Percentiles rank a stretch among this genome's conserved stretches.
Evolutionary conservation across 495 filamentous ascomycete species (phyloP).

Genomic region (Neurospora sp.): DNA sequence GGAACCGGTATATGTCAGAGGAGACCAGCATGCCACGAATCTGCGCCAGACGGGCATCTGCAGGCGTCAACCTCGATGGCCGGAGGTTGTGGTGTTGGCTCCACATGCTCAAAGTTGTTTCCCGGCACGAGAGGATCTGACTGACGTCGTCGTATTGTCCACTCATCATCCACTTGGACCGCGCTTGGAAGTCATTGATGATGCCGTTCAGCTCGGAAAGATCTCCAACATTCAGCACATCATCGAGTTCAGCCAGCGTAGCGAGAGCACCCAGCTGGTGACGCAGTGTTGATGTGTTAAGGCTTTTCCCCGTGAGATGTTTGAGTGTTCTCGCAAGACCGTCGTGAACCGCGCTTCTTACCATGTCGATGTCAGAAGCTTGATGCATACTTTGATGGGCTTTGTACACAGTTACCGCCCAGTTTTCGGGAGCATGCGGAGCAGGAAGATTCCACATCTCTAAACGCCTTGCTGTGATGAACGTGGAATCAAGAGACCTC

Average conservation of each 20-base stretch:
- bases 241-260: slow-evolving; percentile 70
- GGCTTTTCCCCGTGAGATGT: slow-evolving; percentile 42
- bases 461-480: slow-evolving; percentile 73
- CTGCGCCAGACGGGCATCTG: slow-evolving; percentile 61
- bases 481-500: slow-evolving; percentile 55
- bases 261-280: slow-evolving; percentile 62
- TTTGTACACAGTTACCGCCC: slow-evolving; percentile 62
- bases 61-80: slow-evolving; percentile 43
- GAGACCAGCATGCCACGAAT: slow-evolving; percentile 62
- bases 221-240: slow-evolving; percentile 53
- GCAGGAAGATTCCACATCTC: slow-evolving; percentile 89
- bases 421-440: slow-evolving; percentile 48
- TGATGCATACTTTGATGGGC: slow-evolving; percentile 72
- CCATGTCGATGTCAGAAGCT: slow-evolving; percentile 42
- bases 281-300: slow-evolving; percentile 51
- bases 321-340: slow-evolving; percentile 56
- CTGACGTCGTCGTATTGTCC: slow-evolving; percentile 71
- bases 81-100: slow-evolving; percentile 56
- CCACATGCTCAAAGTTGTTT: slow-evolving; percentile 73
- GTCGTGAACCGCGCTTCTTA: slow-evolving; percentile 45
- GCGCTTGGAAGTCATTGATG: slow-evolving; percentile 50
- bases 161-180: slow-evolving; percentile 68
- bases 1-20: slow-evolving; percentile 62
- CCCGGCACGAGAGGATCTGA: slow-evolving; percentile 70
- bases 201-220: slow-evolving; percentile 50